Conservation (phyloP, 441 rosid genomes). For the Mallotus japonicus region DNA sequence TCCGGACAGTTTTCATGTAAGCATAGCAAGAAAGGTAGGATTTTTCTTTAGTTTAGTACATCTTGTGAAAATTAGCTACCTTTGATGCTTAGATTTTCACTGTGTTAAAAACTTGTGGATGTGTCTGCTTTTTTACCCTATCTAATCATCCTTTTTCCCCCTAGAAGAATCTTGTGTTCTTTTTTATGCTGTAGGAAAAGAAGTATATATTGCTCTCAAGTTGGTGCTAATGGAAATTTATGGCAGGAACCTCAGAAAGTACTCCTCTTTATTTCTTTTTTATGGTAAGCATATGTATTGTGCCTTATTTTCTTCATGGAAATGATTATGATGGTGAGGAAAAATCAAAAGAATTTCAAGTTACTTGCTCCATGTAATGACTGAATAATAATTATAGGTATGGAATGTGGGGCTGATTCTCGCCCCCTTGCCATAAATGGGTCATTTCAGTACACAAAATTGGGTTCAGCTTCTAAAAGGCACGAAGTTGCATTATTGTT, state of each 20-base stretch:
- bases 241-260: background rate
- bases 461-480: slow-evolving; percentile 9
- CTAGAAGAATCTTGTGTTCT: slow-evolving; percentile 17
- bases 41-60: slow-evolving; percentile 7
- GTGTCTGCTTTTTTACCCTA: slow-evolving; percentile 2
- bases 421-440: slow-evolving; percentile 8
- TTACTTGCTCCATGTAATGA: background rate
- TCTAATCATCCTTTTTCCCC: slow-evolving; percentile 10
- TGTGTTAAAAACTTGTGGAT: slow-evolving; percentile 10
- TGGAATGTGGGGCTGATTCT: slow-evolving; percentile 26
- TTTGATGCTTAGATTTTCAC: slow-evolving; percentile 7
- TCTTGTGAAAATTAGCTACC: slow-evolving; percentile 28
- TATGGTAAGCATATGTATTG: slow-evolving; percentile 26
- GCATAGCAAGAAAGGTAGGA: slow-evolving; percentile 26
- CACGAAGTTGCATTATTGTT: slow-evolving; percentile 3
- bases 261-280: background rate
- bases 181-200: slow-evolving; percentile 21
- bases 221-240: slow-evolving; percentile 12
- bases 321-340: slow-evolving; percentile 1
- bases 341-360: background rate
- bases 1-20: slow-evolving; percentile 18
- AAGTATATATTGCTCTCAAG: slow-evolving; percentile 2
- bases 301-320: background rate
- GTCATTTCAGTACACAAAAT: background rate
- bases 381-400: background rate